Evolutionary conservation across 2,329 filamentous ascomycete species (phyloP).

Genomic region (Phaeosphaeriaceae sp.): DNA sequence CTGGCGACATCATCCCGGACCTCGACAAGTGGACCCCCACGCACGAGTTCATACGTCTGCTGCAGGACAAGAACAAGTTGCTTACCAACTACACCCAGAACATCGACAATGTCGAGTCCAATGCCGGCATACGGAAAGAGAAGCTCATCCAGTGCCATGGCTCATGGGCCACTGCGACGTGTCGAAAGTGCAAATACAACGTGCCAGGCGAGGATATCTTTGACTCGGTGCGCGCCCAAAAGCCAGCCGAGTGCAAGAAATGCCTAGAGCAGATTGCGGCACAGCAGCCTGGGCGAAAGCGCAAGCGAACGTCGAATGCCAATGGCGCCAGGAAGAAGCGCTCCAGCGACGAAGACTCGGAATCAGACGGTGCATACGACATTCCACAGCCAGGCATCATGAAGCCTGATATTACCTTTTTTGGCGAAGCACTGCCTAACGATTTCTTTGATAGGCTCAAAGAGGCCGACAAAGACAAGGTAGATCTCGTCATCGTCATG

Average conservation of each 20-base stretch:
- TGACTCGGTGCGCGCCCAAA: conserved; percentile 75
- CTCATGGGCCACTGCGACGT: conserved; percentile 90
- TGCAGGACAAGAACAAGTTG: conserved; percentile 87
- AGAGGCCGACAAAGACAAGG: conserved; percentile 78
- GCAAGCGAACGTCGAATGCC: conserved; percentile 59
- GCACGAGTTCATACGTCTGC: conserved; percentile 88
- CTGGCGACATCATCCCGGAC: conserved; percentile 85
- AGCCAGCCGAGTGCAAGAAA: conserved; percentile 76
- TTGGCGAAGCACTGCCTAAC: conserved; percentile 86
- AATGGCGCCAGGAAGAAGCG: conserved; percentile 49
- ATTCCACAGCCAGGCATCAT: conserved; percentile 78
- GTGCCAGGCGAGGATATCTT: conserved; percentile 80
- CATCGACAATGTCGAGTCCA: conserved; percentile 92
- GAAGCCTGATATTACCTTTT: conserved; percentile 98
- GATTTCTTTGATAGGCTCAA: conserved; percentile 81
- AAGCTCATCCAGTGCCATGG: conserved; percentile 96
- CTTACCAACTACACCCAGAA: conserved; percentile 99
- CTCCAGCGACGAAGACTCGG: conserved; percentile 61
- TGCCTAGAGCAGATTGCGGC: conserved; percentile 66
- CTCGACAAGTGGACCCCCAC: conserved; percentile 86
- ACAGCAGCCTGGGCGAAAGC: conserved; percentile 57
- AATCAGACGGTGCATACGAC: conserved; percentile 67
- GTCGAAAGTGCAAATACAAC: conserved; percentile 78
- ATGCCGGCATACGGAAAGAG: conserved; percentile 78
- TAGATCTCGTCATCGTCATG: conserved; percentile 93